A percentile compares a stretch with the other conserved stretches of the same genome.
These are phyloP conservation scores for Pterocarpus macrocarpus DNA, from an alignment of 306 rosid species.

Conservation along the genomic window DNA sequence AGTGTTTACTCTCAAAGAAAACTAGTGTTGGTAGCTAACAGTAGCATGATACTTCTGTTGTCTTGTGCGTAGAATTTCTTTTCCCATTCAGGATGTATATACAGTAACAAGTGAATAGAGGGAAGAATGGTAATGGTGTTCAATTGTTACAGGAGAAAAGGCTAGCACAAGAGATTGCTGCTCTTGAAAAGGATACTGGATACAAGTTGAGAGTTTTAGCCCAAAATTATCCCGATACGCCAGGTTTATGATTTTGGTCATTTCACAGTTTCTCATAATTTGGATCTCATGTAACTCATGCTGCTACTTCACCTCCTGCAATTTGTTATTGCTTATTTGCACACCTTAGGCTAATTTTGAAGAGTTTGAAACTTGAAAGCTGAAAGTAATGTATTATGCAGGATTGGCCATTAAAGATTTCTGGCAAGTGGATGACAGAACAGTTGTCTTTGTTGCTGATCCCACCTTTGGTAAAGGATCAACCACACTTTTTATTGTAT, in stretches of 20 bases:
- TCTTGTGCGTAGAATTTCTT: background rate
- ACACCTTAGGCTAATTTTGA: background rate
- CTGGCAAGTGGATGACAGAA: constrained; percentile 98
- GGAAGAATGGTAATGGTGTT: constrained; percentile 27
- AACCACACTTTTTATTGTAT: constrained; percentile 21
- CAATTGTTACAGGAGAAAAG: constrained; percentile 73
- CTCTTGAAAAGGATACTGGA: constrained; percentile 84
- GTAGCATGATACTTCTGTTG: background rate
- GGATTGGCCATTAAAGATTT: constrained; percentile 94
- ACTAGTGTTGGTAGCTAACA: background rate
- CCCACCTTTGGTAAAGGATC: constrained; percentile 86
- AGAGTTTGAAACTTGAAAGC: constrained; percentile 3
- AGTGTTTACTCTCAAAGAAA: background rate
- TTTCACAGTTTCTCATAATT: constrained; percentile 16
- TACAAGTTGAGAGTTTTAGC: constrained; percentile 91
- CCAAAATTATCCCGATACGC: constrained; percentile 93
- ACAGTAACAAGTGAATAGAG: background rate
- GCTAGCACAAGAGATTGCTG: constrained; percentile 72
- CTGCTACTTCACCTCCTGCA: too few species aligned
- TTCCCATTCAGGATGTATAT: background rate
- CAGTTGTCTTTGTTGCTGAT: constrained; percentile 97
- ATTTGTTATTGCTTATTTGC: constrained; percentile 1
- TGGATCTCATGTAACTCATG: background rate
- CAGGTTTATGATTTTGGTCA: constrained; percentile 60
- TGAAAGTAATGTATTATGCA: constrained; percentile 40